A percentile compares a stretch with the other conserved stretches of the same genome.
phyloP scores from a whole-genome alignment of 768 basidiomycete species.

The Neoboletus magnificus region DNA sequence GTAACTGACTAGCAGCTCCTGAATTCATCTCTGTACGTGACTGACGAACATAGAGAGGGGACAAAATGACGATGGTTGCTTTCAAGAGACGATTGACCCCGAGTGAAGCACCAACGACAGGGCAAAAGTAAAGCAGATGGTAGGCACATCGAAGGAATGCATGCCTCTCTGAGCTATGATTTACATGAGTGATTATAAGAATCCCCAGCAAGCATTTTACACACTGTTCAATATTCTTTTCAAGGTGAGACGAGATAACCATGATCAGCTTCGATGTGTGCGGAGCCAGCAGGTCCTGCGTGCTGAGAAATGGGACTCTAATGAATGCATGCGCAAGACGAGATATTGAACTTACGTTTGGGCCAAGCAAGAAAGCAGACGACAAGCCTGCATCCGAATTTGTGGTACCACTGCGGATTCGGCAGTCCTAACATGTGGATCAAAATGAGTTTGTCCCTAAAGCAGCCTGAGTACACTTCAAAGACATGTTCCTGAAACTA shows the following conservation, averaged over 20 bases:
- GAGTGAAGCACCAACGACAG: constrained; percentile 45
- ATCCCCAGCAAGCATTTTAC: constrained; percentile 14
- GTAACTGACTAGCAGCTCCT: constrained; percentile 30
- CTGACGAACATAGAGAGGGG: constrained; percentile 44
- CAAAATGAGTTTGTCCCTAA: constrained; percentile 49
- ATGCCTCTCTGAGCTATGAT: constrained; percentile 36
- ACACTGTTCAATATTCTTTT: constrained; percentile 50
- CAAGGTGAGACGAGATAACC: constrained; percentile 57
- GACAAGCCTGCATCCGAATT: constrained; percentile 54
- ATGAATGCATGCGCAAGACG: neutral
- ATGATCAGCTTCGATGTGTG: constrained; percentile 51
- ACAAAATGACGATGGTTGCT: constrained; percentile 47
- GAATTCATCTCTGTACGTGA: constrained; percentile 28
- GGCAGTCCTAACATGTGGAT: constrained; percentile 49
- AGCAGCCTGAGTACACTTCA: constrained; percentile 1
- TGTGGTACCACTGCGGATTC: constrained; percentile 45
- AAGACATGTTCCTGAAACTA: constrained; percentile 5
- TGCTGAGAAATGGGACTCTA: constrained; percentile 35
- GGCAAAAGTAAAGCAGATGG: constrained; percentile 41
- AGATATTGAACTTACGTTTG: constrained; percentile 40
- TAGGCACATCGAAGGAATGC: constrained; percentile 45
- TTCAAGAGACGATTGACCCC: constrained; percentile 53
- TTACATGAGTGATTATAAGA: constrained; percentile 5
- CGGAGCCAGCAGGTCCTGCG: constrained; percentile 52
- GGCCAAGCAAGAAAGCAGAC: constrained; percentile 47